phyloP scores from a whole-genome alignment of 768 basidiomycete genomes.

The Gymnopilus junonius region DNA sequence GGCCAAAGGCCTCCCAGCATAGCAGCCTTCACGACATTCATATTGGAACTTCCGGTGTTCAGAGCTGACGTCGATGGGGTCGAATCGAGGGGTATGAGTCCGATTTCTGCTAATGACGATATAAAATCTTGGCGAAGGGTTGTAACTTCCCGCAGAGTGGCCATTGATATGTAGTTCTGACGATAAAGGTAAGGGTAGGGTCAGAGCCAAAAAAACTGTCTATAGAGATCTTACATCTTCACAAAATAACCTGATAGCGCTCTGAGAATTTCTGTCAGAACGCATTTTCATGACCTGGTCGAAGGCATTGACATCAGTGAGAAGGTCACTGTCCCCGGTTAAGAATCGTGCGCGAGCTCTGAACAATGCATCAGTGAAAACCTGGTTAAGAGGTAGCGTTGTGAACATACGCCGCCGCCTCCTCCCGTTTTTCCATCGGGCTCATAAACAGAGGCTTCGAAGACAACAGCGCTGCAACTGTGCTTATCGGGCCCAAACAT shows the following conservation, averaged over 20 bases:
- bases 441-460: slow-evolving; percentile 86
- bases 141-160: slow-evolving; percentile 77
- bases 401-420: slow-evolving; percentile 63
- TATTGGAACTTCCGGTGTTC: slow-evolving; percentile 67
- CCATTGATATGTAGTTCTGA: slow-evolving; percentile 83
- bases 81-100: slow-evolving; percentile 60
- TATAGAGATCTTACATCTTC: slow-evolving; percentile 54
- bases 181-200: background rate
- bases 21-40: slow-evolving; percentile 82
- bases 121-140: slow-evolving; percentile 81
- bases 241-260: slow-evolving; percentile 61
- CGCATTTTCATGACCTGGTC: slow-evolving; percentile 60
- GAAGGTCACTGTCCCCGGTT: slow-evolving; percentile 77
- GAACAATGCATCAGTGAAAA: background rate
- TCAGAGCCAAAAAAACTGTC: background rate
- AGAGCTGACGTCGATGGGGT: slow-evolving; percentile 52
- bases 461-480: slow-evolving; percentile 81
- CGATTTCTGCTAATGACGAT: slow-evolving; percentile 67
- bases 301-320: slow-evolving; percentile 83
- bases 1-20: slow-evolving; percentile 90
- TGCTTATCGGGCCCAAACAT: slow-evolving; percentile 81
- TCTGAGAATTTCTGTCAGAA: slow-evolving; percentile 50
- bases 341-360: slow-evolving; percentile 79
- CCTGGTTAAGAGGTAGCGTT: background rate
- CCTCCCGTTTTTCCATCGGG: slow-evolving; percentile 84